phyloP scores from a whole-genome alignment of 73 alveolate genomes.

The Tetrahymena thermophila region DNA sequence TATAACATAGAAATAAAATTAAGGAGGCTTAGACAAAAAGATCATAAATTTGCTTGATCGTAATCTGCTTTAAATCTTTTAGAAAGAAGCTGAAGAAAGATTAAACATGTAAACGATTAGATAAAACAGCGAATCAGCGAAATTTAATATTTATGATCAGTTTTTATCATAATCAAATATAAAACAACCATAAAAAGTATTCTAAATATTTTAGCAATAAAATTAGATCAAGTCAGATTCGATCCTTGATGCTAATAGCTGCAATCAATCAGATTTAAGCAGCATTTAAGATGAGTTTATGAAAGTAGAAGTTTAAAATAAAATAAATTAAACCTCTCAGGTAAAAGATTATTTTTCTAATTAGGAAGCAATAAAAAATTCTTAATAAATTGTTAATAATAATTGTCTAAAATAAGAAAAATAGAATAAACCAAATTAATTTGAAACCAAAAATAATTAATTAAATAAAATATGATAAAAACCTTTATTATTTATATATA shows the following conservation, averaged over 20 bases:
- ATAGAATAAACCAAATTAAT: background rate
- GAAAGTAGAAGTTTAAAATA: background rate
- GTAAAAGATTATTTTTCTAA: no score
- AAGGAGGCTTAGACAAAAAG: background rate
- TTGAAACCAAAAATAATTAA: no score
- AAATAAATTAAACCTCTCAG: background rate
- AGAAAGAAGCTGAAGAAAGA: background rate
- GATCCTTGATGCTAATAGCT: background rate
- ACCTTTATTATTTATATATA: no score
- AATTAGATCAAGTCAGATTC: background rate
- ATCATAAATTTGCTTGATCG: background rate
- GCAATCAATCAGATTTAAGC: background rate
- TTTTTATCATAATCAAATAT: no score
- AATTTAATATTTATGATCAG: background rate
- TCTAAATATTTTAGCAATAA: no score
- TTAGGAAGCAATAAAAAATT: background rate
- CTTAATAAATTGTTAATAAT: background rate
- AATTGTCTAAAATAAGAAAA: background rate
- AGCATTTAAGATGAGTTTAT: background rate
- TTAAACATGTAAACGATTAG: background rate
- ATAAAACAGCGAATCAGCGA: background rate
- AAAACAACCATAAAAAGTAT: no score
- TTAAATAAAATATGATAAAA: background rate
- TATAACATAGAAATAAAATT: background rate
- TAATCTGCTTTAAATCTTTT: background rate